phyloP scores from a whole-genome alignment of 192 early-diverging fungal genomes.

The Mortierella antarctica region DNA sequence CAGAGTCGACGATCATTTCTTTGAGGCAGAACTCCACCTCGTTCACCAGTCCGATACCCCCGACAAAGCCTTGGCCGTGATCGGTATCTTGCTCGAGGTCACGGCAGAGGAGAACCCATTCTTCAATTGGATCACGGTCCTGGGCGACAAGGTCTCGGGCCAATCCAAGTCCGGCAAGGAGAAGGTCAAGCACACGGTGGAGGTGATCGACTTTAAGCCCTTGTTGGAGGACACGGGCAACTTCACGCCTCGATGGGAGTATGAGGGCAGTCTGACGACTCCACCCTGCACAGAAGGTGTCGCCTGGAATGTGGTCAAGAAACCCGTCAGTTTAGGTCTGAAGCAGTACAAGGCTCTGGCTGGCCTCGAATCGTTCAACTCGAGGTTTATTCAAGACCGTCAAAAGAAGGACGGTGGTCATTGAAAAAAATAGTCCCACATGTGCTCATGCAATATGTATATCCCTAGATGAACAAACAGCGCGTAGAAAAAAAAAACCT shows the following conservation, averaged over 20 bases:
- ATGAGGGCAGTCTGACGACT: slow-evolving; percentile 68
- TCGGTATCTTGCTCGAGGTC: slow-evolving; percentile 61
- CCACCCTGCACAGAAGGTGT: slow-evolving; percentile 74
- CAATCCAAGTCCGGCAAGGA: not conserved
- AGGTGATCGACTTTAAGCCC: slow-evolving; percentile 9
- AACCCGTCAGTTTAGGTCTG: slow-evolving; percentile 36
- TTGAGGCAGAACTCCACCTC: slow-evolving; percentile 63
- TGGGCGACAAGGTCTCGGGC: slow-evolving; percentile 20
- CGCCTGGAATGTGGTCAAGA: slow-evolving; percentile 59
- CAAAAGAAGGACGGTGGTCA: not conserved
- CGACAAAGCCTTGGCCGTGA: slow-evolving; percentile 55
- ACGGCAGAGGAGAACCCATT: slow-evolving; percentile 42
- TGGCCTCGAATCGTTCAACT: slow-evolving; percentile 55
- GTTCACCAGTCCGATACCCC: slow-evolving; percentile 54
- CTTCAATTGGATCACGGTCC: slow-evolving; percentile 33
- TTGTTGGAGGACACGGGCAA: slow-evolving; percentile 2
- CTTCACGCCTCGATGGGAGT: slow-evolving; percentile 50
- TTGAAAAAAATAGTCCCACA: too few species aligned
- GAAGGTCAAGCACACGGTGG: slow-evolving; percentile 28
- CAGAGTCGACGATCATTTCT: slow-evolving; percentile 43
- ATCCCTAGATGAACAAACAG: too few species aligned
- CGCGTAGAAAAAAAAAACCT: too few species aligned
- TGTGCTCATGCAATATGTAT: too few species aligned
- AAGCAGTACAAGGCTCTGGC: slow-evolving; percentile 48
- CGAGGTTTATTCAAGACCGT: slow-evolving; percentile 45